A percentile compares a stretch with the other conserved stretches of the same genome.
Conservation (phyloP, 129 eudicot species). For the sunflower (Helianthus annuus) region DNA sequence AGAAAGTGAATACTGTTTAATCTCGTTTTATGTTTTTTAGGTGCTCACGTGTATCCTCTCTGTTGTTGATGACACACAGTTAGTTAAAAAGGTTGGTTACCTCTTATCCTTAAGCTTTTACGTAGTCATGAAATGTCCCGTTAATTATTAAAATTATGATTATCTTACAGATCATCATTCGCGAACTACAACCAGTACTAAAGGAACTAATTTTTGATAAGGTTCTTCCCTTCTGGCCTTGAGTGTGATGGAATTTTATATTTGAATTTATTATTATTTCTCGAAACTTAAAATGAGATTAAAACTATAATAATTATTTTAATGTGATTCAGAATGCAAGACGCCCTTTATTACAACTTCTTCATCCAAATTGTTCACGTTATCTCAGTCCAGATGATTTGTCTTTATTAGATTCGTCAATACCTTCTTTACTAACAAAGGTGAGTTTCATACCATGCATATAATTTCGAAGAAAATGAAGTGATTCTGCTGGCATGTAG, state of each 20-base stretch:
- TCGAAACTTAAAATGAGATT: background rate
- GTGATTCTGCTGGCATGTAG: conserved; percentile 11
- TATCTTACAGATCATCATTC: conserved; percentile 56
- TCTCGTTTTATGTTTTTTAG: conserved; percentile 33
- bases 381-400: conserved; percentile 84
- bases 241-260: background rate
- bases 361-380: conserved; percentile 81
- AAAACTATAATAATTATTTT: background rate
- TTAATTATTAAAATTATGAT: background rate
- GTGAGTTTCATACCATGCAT: conserved; percentile 23
- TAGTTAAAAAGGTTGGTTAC: conserved; percentile 65
- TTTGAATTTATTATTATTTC: background rate
- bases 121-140: background rate
- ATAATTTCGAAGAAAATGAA: background rate
- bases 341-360: conserved; percentile 82
- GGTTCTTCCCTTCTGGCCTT: conserved; percentile 40
- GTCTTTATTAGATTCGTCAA: conserved; percentile 53
- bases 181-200: conserved; percentile 61
- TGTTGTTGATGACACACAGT: conserved; percentile 91
- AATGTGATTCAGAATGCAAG: conserved; percentile 57
- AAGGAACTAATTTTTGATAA: conserved; percentile 78
- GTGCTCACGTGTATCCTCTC: conserved; percentile 77
- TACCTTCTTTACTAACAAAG: conserved; percentile 66
- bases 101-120: background rate
- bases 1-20: background rate